Base-by-base conservation (phyloP, 2,329 filamentous ascomycete species). In the Hypocrella siamensis region DNA sequence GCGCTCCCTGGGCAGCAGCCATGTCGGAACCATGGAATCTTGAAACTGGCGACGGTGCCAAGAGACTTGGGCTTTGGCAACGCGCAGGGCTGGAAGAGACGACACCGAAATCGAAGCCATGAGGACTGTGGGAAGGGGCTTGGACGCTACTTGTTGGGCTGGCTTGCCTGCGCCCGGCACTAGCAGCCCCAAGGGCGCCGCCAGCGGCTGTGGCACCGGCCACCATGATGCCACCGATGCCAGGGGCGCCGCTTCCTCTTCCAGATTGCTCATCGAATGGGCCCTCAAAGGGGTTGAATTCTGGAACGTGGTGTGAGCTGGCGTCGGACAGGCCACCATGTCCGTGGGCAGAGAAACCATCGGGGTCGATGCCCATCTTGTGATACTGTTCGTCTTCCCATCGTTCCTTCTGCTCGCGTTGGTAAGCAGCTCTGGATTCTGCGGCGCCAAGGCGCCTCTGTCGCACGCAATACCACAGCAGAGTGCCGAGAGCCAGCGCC, bases 391-490 rank as follows among this genome's bases (percentile, higher is more conserved):
- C 63, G 25, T 70, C 48, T 45, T 72, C 69, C 3, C 60, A 38
- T 25, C 61, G 62, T 40, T 72, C 67, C 7, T 57, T 47, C 30
- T 63, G 54, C 19, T 57, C 52, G 32, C 54, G 53, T 34, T 60
- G 52, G 21, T 56, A 56, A 12, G 61, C 64, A 7, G 56, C 35
- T 24, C 55, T 54, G 24, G 68, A 67, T 46, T 76, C 71, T 16
- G 43, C 46, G 15, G 57, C 56, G 10, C 72, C 72, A 0, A 52
- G 53, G 26, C 62, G 59, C 24, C 70, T 62, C 47, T 75, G 67
- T 26, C 59, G 58, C 44, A 70, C 53, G 51, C 65, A 73, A 55
- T 66, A 70, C 45, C 67, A 64, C 15, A 63, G 45, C 6, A 61
- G 52, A 0, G 53, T 51, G 18, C 46, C 51, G 12, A 66, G 17